Base-by-base conservation (phyloP, 1,284 basidiomycete genomes). In the Golubevia sp. region DNA sequence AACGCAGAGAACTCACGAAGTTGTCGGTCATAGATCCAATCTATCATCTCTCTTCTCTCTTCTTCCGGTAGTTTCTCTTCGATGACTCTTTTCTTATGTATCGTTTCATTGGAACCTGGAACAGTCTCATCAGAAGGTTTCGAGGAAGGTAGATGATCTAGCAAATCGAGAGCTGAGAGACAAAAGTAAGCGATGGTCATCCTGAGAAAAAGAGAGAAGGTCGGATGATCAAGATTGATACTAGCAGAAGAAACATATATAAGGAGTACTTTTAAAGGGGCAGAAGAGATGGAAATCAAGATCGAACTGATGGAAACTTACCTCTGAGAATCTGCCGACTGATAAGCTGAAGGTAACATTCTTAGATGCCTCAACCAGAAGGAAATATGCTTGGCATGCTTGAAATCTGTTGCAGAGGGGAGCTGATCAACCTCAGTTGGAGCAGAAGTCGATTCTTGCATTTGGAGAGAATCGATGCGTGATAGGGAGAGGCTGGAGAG, bases 21-120 rank as follows among this genome's bases (percentile, higher is more conserved):
- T 74, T 94, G 91, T 79, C 94, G 90, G 15, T 87, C 87, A 92
- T 94, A 97, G 56, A 97, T 88, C 94, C 94, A 97, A 59, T 89
- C 86, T 3, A 64, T 58, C 3, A 70, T 68, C 8, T 67, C 70
- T 2, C 26, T 2, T 4, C 61, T 49, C 25, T 82, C 72, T 3
- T 59, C 53, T 0, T 49, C 6, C 0, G 64, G 49, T 0, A 74
- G 55, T 34, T 62, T 66, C 30, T 60, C 59, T n/a, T 63, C 54
- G 1, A 61, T 7, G 2, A 62, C 60, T 6, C 62, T 34, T 11
- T 34, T 34, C 4, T 34, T 11, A 34, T 3, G n/a, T n/a, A n/a
- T n/a, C n/a, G n/a, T n/a, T n/a, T n/a, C n/a, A n/a, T n/a, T n/a
- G n/a, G n/a, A n/a, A n/a, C n/a, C n/a, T n/a, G n/a, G n/a, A n/a